Evolutionary conservation across 257 asterid genomes (phyloP).

Genomic region (Coffea canephora): DNA sequence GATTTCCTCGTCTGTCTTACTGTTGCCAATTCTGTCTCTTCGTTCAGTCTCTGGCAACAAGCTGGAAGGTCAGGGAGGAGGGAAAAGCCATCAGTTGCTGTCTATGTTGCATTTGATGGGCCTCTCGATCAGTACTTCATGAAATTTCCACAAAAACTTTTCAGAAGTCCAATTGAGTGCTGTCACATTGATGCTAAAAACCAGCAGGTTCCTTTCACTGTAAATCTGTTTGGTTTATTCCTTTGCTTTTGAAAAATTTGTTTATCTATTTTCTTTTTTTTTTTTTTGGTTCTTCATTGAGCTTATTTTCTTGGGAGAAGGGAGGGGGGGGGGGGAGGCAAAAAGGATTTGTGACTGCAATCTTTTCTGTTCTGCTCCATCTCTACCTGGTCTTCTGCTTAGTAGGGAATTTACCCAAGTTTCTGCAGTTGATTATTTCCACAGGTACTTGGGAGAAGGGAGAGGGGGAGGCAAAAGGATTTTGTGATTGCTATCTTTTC

Average conservation of each 20-base stretch:
- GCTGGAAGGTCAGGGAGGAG: conserved; percentile 98
- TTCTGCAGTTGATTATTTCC: conserved; percentile 28
- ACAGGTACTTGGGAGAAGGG: conserved; percentile 52
- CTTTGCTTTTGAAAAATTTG: not conserved
- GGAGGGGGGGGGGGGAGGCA: too few relatives aligned
- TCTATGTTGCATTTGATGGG: conserved; percentile 95
- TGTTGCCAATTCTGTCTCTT: conserved; percentile 14
- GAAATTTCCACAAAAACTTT: conserved; percentile 87
- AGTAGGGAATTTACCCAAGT: conserved; percentile 2
- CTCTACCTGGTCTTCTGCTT: too few relatives aligned
- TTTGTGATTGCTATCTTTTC: too few relatives aligned
- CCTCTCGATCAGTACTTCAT: conserved; percentile 94
- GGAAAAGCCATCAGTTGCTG: conserved; percentile 80
- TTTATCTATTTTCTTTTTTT: not conserved
- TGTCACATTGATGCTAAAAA: conserved; percentile 88
- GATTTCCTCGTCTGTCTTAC: conserved; percentile 15
- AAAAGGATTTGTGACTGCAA: too few relatives aligned
- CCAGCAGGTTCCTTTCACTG: conserved; percentile 57
- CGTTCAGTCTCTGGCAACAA: conserved; percentile 87
- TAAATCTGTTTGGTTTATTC: not conserved
- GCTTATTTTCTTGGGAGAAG: not conserved
- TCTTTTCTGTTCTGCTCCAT: too few relatives aligned
- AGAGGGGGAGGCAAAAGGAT: too few relatives aligned
- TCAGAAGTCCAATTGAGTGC: conserved; percentile 78
- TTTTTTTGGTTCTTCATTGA: conserved; percentile 9